A percentile compares a stretch with the other conserved stretches of the same genome.
phyloP scores from a whole-genome alignment of 2,329 filamentous ascomycete species.

The Cryoendolithus antarcticus region DNA sequence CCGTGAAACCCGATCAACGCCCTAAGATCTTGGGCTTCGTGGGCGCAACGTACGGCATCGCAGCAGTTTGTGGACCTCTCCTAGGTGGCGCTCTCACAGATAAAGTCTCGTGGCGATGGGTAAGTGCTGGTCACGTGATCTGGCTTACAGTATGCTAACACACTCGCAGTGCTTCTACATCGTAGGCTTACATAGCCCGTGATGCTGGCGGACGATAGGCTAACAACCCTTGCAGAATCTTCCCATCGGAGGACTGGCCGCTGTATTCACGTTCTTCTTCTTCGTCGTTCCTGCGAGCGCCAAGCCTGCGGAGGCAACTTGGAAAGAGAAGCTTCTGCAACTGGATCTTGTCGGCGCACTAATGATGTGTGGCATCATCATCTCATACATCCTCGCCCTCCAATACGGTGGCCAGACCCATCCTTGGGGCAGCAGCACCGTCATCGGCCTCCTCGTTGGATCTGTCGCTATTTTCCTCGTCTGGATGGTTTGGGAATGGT shows the following conservation, averaged over 20 bases:
- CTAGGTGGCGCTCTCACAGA: conserved; percentile 32
- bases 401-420: conserved; percentile 36
- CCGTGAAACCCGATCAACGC: conserved; percentile 30
- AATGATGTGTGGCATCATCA: conserved; percentile 26
- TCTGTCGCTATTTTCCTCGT: conserved; percentile 25
- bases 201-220: background rate
- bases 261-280: conserved; percentile 22
- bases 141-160: background rate
- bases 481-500: conserved; percentile 20
- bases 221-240: conserved; percentile 19
- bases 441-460: conserved; percentile 17
- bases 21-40: conserved; percentile 29
- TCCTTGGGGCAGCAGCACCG: conserved; percentile 15
- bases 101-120: conserved; percentile 24
- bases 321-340: conserved; percentile 35
- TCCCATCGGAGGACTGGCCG: conserved; percentile 29
- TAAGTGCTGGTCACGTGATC: background rate
- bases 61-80: conserved; percentile 29
- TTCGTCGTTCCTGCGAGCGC: conserved; percentile 10
- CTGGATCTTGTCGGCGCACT: conserved; percentile 37
- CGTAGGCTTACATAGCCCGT: background rate
- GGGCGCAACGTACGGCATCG: conserved; percentile 27
- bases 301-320: conserved; percentile 5
- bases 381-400: conserved; percentile 31
- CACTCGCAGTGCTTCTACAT: conserved; percentile 22